phyloP scores from a whole-genome alignment of 345 rosid genomes.

The Sonneratia alba region DNA sequence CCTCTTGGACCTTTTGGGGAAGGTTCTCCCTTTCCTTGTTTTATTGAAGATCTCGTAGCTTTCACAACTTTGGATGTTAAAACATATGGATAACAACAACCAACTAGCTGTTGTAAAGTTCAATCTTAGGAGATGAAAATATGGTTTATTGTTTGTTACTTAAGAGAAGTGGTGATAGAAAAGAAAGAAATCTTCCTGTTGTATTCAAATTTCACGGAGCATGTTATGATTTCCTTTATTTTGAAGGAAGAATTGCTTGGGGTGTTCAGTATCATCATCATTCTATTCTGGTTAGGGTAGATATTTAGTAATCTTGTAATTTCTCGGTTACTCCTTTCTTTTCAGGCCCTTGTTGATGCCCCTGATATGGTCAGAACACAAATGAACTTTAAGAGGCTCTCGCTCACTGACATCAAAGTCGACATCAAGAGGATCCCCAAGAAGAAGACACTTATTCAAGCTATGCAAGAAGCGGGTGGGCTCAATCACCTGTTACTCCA shows the following conservation, averaged over 20 bases:
- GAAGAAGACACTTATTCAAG: slow-evolving; percentile 78
- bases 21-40: neutral
- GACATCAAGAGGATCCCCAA: slow-evolving; percentile 67
- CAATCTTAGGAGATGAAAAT: neutral
- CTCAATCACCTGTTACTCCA: neutral
- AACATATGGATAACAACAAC: neutral
- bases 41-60: neutral
- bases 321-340: neutral
- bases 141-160: neutral
- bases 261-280: neutral
- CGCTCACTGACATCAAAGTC: slow-evolving; percentile 76
- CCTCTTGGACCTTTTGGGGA: neutral
- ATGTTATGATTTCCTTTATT: neutral
- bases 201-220: neutral
- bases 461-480: slow-evolving; percentile 93
- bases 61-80: neutral
- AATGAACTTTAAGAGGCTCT: slow-evolving; percentile 88
- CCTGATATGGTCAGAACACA: slow-evolving; percentile 89
- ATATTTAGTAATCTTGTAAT: neutral
- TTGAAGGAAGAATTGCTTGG: neutral
- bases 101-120: neutral
- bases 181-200: neutral
- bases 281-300: neutral
- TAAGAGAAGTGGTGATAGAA: neutral
- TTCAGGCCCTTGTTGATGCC: slow-evolving; percentile 87